Evolutionary conservation across 306 rosid genomes (phyloP), one percentile per base, ranked within the genome.

Genomic region (Sicyos edulis): DNA sequence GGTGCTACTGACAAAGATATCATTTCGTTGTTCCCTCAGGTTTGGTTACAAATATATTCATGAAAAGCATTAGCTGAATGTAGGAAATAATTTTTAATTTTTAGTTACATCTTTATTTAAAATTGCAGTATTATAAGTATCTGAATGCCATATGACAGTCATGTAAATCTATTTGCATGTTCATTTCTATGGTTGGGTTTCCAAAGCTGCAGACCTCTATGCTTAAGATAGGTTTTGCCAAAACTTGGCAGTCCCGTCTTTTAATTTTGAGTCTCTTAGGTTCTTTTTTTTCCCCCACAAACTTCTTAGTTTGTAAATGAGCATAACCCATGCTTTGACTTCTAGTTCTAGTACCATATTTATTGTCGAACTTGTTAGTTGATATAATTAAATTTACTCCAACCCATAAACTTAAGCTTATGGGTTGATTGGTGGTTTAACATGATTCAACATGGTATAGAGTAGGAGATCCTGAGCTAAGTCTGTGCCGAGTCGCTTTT

Each of bases 11-110:
- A 87, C 77, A 91, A 87, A 77, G 99, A 95, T 78, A 95, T 95
- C 60, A 78, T 86, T 75, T 89, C 95, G 53, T 78, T 95, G 87
- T 87, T 89, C 83, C 95, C 99, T 56, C 99, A 91, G 99, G 99
- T 91, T 80, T 71, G 83, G 79, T 82, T 53, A 13, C 42, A 58
- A 42, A 72, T 55, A 13, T 44, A 56, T 68, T 49, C 44, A 22
- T 47, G 8, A 50, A 45, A 44, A 45, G 71, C 13, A 45, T 12
- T 11, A 44, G 7, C 2, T 66, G 19, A 66, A 66, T 19, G 54
- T 66, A 66, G 54, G 34, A 20, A 44, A 0, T 44, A 8, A 0
- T 40, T 63, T 21, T 32, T 61, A 15, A 17, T 63, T 16, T 64
- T 8, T 45, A 42, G 34, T 44, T 44, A 20, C 24, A 5, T 40